Evolutionary conservation across 1,139 yeast genomes (phyloP), one percentile per base, ranked within the genome.

Genomic region (Zygoascus hellenicus): DNA sequence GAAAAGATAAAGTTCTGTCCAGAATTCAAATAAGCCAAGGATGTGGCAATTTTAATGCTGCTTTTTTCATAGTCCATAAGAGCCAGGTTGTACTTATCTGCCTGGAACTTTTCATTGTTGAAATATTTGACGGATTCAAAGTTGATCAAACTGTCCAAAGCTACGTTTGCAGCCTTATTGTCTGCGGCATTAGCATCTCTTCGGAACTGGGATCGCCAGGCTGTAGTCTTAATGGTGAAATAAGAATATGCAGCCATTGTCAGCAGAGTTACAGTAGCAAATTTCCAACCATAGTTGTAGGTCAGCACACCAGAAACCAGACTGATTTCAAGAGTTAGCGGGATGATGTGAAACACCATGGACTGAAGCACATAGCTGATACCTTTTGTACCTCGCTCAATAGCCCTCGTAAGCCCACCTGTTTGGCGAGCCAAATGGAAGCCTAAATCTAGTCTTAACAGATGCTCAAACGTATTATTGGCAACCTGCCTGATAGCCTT

Each of bases 301-400:
- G 96, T 86, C 57, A 92, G 72, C 40, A 92, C 86, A 49, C 97
- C 96, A 65, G 97, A 87, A 6, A 92, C 99, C 51, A 92, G 81
- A 3, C 86, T 76, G 46, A 92, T 92, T 65, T 92, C 99, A 63
- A 92, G 84, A 1, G 95, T 75, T 34, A 92, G 84, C 5, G 99
- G 99, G 39, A 92, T 74, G 29, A 92, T 90, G 63, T 94, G 98
- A 70, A 92, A 92, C 11, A 94, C 96, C 96, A 92, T 86, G 2
- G 98, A 96, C 36, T 87, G 81, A 46, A 92, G 71, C 5, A 92
- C 97, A 60, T 85, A 90, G 19, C 95, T 83, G 46, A 92, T 92
- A 67, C 99, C 98, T 58, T 92, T 92, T 1, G 97, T 92, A 63
- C 99, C 99, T 57, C 98, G 74, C 61, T 92, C 99, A 59, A 92